Percentiles rank a stretch among this genome's conserved stretches.
These are phyloP conservation scores for Epichloe hybrida DNA, from an alignment of 2,329 filamentous ascomycete genomes.

Conservation along the genomic window DNA sequence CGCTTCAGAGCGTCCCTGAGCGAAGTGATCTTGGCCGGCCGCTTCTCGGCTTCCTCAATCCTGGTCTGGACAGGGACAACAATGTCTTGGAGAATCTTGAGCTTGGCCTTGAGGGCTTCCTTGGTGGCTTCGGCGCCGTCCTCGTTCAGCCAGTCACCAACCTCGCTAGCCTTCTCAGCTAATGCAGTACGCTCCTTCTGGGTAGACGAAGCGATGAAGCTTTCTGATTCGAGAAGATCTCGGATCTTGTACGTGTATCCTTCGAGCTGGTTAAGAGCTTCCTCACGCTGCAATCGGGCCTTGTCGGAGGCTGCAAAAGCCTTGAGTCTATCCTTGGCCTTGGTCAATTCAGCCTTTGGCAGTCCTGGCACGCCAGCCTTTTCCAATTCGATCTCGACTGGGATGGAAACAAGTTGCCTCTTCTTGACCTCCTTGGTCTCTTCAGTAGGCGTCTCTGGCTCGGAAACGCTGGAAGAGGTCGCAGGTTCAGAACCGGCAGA, in stretches of 20 bases:
- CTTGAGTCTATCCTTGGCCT: slow-evolving; percentile 56
- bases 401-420: slow-evolving; percentile 43
- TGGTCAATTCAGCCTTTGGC: slow-evolving; percentile 32
- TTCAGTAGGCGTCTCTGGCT: slow-evolving; percentile 28
- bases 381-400: slow-evolving; percentile 34
- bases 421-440: slow-evolving; percentile 42
- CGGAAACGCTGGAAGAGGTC: slow-evolving; percentile 21
- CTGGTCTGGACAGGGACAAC: slow-evolving; percentile 66
- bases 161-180: slow-evolving; percentile 50
- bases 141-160: slow-evolving; percentile 83
- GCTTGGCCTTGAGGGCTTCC: slow-evolving; percentile 60
- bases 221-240: slow-evolving; percentile 65
- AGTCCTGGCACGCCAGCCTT: slow-evolving; percentile 37
- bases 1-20: slow-evolving; percentile 60
- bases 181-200: slow-evolving; percentile 53
- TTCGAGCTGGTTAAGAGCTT: slow-evolving; percentile 86
- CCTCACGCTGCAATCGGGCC: slow-evolving; percentile 63
- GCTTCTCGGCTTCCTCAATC: slow-evolving; percentile 54
- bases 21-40: slow-evolving; percentile 54
- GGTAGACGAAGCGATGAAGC: slow-evolving; percentile 61
- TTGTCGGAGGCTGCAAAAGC: slow-evolving; percentile 80
- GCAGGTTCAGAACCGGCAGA: slow-evolving; percentile 11
- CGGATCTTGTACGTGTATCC: slow-evolving; percentile 80
- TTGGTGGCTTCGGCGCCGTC: slow-evolving; percentile 66
- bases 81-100: slow-evolving; percentile 64